phyloP scores from a whole-genome alignment of 768 basidiomycete species.

The Daedaleopsis nitida region DNA sequence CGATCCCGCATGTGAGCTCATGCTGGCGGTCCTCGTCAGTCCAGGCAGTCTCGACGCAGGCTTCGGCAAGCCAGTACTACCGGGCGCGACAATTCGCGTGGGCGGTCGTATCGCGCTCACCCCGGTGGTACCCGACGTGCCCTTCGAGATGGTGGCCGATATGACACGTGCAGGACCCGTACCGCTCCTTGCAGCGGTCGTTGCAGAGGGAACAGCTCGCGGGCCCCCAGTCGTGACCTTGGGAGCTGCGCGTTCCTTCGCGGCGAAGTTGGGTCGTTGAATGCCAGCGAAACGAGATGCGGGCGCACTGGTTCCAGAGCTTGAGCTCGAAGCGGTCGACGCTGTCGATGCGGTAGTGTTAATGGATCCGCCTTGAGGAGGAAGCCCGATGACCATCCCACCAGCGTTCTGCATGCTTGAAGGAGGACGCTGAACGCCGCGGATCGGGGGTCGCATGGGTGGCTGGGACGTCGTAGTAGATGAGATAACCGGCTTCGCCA shows the following conservation, averaged over 20 bases:
- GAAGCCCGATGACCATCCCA: conserved; percentile 11
- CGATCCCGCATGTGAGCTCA: neutral
- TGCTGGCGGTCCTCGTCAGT: conserved; percentile 6
- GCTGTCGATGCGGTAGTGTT: neutral
- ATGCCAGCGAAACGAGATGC: conserved; percentile 16
- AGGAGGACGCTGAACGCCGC: conserved; percentile 33
- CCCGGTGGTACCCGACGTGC: neutral
- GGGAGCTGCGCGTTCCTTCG: conserved; percentile 2
- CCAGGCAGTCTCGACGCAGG: conserved; percentile 27
- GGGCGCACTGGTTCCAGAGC: conserved; percentile 6
- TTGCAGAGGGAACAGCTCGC: conserved; percentile 3
- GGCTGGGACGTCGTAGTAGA: neutral
- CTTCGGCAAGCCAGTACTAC: conserved; percentile 18
- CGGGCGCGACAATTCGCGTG: conserved; percentile 7
- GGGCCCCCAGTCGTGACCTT: neutral
- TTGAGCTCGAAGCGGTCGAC: conserved; percentile 4
- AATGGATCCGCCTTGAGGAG: neutral
- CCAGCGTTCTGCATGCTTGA: conserved; percentile 17
- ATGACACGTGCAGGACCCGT: neutral
- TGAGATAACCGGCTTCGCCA: neutral
- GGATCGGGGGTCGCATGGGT: conserved; percentile 21
- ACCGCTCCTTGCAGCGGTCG: neutral
- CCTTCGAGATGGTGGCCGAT: neutral
- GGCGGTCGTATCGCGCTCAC: conserved; percentile 6
- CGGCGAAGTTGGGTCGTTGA: conserved; percentile 17